Evolutionary conservation across 768 basidiomycete species (phyloP).

Genomic region (Strobilomyces dryophilus): DNA sequence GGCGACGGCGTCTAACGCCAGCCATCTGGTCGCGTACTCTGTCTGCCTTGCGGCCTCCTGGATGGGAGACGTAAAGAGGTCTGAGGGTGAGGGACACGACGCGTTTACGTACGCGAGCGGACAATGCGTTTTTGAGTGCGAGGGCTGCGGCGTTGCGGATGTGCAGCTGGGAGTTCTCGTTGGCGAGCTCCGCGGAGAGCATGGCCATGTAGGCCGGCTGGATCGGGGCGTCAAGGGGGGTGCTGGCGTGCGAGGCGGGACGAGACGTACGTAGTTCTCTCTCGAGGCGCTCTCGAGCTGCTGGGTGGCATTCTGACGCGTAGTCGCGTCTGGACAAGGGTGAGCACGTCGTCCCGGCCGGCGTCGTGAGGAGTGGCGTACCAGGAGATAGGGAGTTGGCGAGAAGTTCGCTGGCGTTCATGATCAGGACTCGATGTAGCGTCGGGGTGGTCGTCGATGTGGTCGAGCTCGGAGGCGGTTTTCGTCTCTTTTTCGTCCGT

Average conservation of each 20-base stretch:
- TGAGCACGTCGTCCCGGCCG: slow-evolving; percentile 28
- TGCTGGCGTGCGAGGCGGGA: slow-evolving; percentile 9
- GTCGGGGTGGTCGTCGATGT: slow-evolving; percentile 24
- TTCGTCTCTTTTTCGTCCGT: neutral
- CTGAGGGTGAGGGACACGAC: slow-evolving; percentile 12
- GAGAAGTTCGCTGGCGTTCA: slow-evolving; percentile 91
- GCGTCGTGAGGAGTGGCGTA: slow-evolving; percentile 41
- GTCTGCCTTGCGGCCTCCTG: slow-evolving; percentile 75
- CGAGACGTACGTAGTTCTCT: slow-evolving; percentile 83
- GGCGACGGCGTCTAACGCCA: slow-evolving; percentile 61
- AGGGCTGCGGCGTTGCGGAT: slow-evolving; percentile 95
- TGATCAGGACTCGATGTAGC: slow-evolving; percentile 38
- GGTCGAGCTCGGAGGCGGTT: slow-evolving; percentile 10
- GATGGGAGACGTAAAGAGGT: slow-evolving; percentile 18
- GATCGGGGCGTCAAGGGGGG: slow-evolving; percentile 16
- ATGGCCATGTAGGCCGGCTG: slow-evolving; percentile 93
- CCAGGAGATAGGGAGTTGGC: slow-evolving; percentile 90
- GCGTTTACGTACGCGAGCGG: slow-evolving; percentile 71
- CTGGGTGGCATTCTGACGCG: slow-evolving; percentile 88
- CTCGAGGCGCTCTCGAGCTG: slow-evolving; percentile 82
- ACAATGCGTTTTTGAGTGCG: slow-evolving; percentile 92
- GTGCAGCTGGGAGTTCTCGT: slow-evolving; percentile 65
- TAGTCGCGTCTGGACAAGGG: slow-evolving; percentile 63
- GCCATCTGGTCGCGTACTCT: slow-evolving; percentile 79
- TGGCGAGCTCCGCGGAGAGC: slow-evolving; percentile 79